Evolutionary conservation across 2,329 filamentous ascomycete genomes (phyloP), one percentile per base, ranked within the genome.

Genomic region (Cryphonectria nitschkei): DNA sequence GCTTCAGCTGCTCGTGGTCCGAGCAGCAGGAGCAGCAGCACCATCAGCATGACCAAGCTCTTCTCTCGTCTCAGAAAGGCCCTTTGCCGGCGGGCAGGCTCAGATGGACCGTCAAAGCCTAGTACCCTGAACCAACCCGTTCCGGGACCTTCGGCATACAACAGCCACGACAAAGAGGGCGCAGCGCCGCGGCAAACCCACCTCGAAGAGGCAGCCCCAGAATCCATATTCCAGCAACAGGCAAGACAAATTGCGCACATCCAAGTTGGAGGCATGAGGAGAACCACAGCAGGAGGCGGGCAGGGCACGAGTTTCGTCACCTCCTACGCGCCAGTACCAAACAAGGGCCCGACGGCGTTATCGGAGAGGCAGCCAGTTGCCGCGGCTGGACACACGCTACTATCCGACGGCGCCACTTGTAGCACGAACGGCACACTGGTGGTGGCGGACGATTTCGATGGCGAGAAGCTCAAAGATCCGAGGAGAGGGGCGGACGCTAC

Each of bases 201-300:
- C 5, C 58, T n/a, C 26, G 39, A 41, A 29, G 32, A 37, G 5
- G 37, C 39, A 11, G 41, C 69, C 6, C 65, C 61, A 34, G 37
- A 65, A 37, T 46, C 68, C 3, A 34, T 37, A 1, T 73, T 72
- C 52, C 70, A 72, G 39, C 52, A 66, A 37, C 65, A 69, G 14
- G 70, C 70, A 19, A 62, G 50, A 19, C 41, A 70, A 13, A 73
- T 73, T 6, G 70, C 72, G 54, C 70, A 73, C 16, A 54, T 70
- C 16, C 72, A 67, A 16, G 68, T 72, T 16, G 68, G 46, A n/a
- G 70, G 70, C 54, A 68, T 72, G 69, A 63, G 65, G 52, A 67
- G 70, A 26, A 69, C 58, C 1, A 37, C 65, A 37, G 69, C 60
- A 46, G 69, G 65, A 19, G 32, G 29, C 9, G 70, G 70, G 32